Conservation (phyloP, 371 early-diverging fungal genomes). For the Haplosporangium sp. region DNA sequence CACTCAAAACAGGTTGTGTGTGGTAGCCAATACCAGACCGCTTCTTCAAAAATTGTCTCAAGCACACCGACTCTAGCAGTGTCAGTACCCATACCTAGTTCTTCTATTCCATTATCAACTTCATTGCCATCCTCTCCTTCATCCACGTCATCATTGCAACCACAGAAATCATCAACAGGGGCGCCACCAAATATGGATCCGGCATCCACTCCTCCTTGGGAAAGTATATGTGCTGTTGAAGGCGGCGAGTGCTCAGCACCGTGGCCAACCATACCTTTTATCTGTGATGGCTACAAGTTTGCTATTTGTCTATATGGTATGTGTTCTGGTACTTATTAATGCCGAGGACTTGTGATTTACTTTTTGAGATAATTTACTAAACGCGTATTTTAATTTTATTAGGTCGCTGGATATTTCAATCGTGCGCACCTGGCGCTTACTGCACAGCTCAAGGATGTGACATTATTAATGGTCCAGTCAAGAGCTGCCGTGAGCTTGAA, state of each 20-base stretch:
- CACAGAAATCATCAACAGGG: background rate
- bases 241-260: constrained; percentile 15
- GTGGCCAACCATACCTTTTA: background rate
- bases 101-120: background rate
- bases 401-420: constrained; percentile 21
- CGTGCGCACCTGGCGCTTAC: constrained; percentile 35
- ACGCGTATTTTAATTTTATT: background rate
- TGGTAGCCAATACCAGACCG: background rate
- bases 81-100: background rate
- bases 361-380: no score
- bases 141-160: background rate
- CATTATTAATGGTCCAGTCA: constrained; percentile 18
- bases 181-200: background rate
- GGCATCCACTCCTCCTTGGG: background rate
- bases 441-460: constrained; percentile 38
- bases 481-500: constrained; percentile 32
- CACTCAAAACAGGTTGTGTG: constrained; percentile 17
- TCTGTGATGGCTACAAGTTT: constrained; percentile 36
- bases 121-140: background rate
- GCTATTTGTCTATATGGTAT: constrained; percentile 19
- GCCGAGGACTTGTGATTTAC: no score
- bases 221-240: constrained; percentile 18
- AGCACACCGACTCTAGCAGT: background rate
- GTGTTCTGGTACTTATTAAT: background rate
- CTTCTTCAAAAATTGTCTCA: background rate